Conservation (phyloP, 371 early-diverging fungal genomes). For the Funneliformis caledonium region DNA sequence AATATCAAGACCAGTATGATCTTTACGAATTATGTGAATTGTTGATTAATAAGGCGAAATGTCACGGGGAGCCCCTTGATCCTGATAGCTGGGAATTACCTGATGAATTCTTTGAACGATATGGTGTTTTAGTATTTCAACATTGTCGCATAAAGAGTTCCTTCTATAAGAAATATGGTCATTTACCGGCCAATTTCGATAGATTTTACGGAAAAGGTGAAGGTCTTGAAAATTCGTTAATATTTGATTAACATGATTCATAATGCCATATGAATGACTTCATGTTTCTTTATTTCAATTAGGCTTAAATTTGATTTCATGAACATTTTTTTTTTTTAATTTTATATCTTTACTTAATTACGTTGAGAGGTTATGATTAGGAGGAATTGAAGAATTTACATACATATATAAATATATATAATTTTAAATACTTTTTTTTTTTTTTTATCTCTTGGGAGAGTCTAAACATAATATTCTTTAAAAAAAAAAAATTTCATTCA, state of each 20-base stretch:
- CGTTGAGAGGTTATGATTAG: too few relatives aligned
- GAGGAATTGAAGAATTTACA: neutral
- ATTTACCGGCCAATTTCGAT: neutral
- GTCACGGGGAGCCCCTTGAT: conserved; percentile 41
- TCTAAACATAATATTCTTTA: too few relatives aligned
- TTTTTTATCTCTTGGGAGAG: too few relatives aligned
- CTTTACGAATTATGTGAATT: conserved; percentile 37
- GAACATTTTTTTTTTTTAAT: neutral
- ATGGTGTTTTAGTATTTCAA: neutral
- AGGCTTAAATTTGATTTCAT: neutral
- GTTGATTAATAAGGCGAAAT: conserved; percentile 33
- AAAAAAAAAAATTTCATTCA: too few relatives aligned
- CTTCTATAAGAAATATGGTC: conserved; percentile 18
- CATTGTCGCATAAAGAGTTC: conserved; percentile 18
- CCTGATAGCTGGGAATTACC: conserved; percentile 41
- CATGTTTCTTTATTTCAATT: neutral
- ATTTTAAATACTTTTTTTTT: neutral
- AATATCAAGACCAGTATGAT: conserved; percentile 38
- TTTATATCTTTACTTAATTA: neutral
- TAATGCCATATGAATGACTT: neutral
- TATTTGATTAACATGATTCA: neutral
- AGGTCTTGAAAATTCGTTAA: neutral
- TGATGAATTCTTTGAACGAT: conserved; percentile 40
- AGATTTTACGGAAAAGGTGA: neutral
- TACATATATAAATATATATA: too few relatives aligned